phyloP scores from a whole-genome alignment of 345 rosid genomes.

The Eucalyptus rudis region DNA sequence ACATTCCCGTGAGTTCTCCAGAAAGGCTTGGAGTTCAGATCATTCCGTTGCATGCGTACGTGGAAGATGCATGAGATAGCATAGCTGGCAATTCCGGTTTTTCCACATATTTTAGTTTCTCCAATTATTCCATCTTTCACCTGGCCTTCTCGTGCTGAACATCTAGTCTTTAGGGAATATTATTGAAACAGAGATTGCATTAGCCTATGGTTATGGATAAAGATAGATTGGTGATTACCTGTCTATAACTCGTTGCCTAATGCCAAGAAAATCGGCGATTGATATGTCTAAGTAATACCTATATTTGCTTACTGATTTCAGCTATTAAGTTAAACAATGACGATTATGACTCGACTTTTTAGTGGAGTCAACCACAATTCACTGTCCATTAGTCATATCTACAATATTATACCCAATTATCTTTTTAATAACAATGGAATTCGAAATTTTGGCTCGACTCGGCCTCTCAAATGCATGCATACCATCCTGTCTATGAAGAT shows the following conservation, averaged over 20 bases:
- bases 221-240: not conserved
- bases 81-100: not conserved
- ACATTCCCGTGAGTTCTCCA: not conserved
- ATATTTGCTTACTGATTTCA: not conserved
- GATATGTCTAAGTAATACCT: not conserved
- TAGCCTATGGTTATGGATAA: not conserved
- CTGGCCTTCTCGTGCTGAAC: not conserved
- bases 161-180: not conserved
- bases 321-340: not conserved
- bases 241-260: not conserved
- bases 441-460: not conserved
- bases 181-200: not conserved
- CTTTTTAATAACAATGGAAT: not conserved
- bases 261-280: not conserved
- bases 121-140: not conserved
- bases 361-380: not conserved
- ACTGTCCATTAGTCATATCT: not conserved
- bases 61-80: not conserved
- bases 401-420: not conserved
- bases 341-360: not conserved
- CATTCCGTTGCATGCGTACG: not conserved
- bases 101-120: not conserved
- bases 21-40: not conserved
- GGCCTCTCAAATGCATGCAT: not conserved
- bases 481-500: not conserved